Evolutionary conservation across 2,329 filamentous ascomycete genomes (phyloP).

Genomic region (Scytalidium sp.): DNA sequence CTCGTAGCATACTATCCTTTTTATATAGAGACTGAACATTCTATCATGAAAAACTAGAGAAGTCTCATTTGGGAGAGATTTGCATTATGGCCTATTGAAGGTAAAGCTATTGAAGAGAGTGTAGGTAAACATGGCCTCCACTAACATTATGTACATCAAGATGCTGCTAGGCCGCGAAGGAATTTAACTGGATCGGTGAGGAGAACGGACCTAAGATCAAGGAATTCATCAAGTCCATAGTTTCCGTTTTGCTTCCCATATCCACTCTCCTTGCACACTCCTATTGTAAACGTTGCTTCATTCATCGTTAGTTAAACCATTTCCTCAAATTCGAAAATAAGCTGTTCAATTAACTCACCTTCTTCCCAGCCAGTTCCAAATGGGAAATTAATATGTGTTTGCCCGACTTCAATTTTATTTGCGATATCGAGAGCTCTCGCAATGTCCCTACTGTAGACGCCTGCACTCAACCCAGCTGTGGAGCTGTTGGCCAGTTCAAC

Average conservation of each 20-base stretch:
- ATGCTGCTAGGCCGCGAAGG: no score
- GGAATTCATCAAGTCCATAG: slow-evolving; percentile 43
- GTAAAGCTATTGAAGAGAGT: neutral
- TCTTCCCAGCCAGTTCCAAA: no score
- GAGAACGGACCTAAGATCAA: slow-evolving; percentile 38
- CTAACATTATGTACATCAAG: neutral
- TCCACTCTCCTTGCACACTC: slow-evolving; percentile 45
- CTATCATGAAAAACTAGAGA: neutral
- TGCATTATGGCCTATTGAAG: neutral
- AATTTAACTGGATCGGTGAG: slow-evolving; percentile 12
- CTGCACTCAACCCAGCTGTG: slow-evolving; percentile 15
- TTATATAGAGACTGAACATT: neutral
- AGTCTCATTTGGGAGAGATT: neutral
- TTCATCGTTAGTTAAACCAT: no score
- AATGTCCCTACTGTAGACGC: slow-evolving; percentile 9
- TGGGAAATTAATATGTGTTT: neutral
- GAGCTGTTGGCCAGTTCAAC: slow-evolving; percentile 13
- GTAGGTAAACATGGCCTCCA: neutral
- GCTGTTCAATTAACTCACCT: no score
- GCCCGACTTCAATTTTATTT: neutral
- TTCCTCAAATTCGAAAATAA: no score
- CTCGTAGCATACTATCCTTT: no score
- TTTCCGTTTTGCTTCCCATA: slow-evolving; percentile 44
- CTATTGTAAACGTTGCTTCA: slow-evolving; percentile 15
- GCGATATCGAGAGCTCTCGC: neutral